Conservation (phyloP, 2,329 filamentous ascomycete species). For the Fusarium nanum region DNA sequence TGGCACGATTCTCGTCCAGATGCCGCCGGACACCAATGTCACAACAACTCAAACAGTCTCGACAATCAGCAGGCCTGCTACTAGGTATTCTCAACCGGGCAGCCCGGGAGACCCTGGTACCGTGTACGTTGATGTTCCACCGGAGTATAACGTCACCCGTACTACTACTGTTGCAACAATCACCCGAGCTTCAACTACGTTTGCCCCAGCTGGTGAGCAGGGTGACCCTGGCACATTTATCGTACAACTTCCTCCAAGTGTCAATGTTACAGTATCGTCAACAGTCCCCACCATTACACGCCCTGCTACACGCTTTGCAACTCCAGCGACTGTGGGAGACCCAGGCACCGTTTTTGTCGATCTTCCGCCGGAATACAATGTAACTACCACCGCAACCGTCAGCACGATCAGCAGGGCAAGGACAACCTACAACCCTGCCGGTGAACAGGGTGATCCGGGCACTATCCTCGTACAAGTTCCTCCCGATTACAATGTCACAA, state of each 20-base stretch:
- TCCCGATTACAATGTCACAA: constrained; percentile 8
- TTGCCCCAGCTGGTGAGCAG: constrained; percentile 1
- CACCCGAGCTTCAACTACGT: constrained; percentile 16
- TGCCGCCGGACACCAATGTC: constrained; percentile 19
- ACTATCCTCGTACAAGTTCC: constrained; percentile 15
- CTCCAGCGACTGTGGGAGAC: constrained; percentile 3
- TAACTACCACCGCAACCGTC: constrained; percentile 9
- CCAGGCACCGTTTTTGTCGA: constrained; percentile 20
- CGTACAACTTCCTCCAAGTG: constrained; percentile 14
- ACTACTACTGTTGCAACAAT: constrained; percentile 15
- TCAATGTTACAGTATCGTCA: constrained; percentile 6
- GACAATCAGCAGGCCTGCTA: constrained; percentile 13
- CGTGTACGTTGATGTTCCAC: constrained; percentile 14
- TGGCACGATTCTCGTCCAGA: constrained; percentile 13
- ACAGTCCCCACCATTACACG: constrained; percentile 17
- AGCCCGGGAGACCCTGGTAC: constrained; percentile 16
- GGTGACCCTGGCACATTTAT: constrained; percentile 24
- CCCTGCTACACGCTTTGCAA: constrained; percentile 7
- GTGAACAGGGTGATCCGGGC: constrained; percentile 12
- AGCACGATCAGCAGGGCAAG: constrained; percentile 8
- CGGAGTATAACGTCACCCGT: constrained; percentile 19
- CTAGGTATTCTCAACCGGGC: constrained; percentile 1
- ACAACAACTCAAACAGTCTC: constrained; percentile 20
- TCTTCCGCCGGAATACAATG: constrained; percentile 14
- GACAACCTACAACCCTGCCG: constrained; percentile 16